Conservation (phyloP, 192 early-diverging fungal genomes). For the Kappamyces sp. region DNA sequence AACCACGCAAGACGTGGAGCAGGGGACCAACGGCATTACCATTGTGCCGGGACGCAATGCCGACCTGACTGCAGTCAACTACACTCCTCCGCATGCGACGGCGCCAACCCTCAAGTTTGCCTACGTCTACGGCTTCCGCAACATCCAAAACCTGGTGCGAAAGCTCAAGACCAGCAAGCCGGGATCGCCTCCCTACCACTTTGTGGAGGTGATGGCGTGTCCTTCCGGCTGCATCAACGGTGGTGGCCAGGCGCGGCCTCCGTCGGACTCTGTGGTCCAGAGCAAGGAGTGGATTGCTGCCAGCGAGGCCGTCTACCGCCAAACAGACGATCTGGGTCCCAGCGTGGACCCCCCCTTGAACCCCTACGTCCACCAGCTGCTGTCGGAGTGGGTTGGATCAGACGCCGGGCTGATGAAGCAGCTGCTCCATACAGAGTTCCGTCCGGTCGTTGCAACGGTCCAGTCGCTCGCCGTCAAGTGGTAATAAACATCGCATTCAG, state of each 20-base stretch:
- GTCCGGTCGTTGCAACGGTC: neutral
- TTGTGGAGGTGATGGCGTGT: slow-evolving; percentile 96
- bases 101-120: slow-evolving; percentile 72
- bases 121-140: slow-evolving; percentile 88
- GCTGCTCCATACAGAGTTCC: slow-evolving; percentile 8
- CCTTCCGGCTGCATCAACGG: slow-evolving; percentile 97
- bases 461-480: too few species aligned
- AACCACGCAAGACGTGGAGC: slow-evolving; percentile 46
- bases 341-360: neutral
- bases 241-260: slow-evolving; percentile 65
- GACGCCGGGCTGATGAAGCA: neutral
- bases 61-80: slow-evolving; percentile 66
- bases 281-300: slow-evolving; percentile 6
- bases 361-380: slow-evolving; percentile 4
- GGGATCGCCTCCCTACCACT: slow-evolving; percentile 57
- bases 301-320: neutral
- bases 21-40: slow-evolving; percentile 45
- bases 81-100: slow-evolving; percentile 31
- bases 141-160: slow-evolving; percentile 97
- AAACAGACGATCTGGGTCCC: neutral
- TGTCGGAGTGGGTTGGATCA: slow-evolving; percentile 5
- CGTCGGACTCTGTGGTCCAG: too few species aligned
- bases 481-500: too few species aligned
- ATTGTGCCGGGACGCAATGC: slow-evolving; percentile 71
- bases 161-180: slow-evolving; percentile 62